Evolutionary conservation across 805 yeast genomes (phyloP), one percentile per base, ranked within the genome.

Genomic region (Saturnispora hagleri): DNA sequence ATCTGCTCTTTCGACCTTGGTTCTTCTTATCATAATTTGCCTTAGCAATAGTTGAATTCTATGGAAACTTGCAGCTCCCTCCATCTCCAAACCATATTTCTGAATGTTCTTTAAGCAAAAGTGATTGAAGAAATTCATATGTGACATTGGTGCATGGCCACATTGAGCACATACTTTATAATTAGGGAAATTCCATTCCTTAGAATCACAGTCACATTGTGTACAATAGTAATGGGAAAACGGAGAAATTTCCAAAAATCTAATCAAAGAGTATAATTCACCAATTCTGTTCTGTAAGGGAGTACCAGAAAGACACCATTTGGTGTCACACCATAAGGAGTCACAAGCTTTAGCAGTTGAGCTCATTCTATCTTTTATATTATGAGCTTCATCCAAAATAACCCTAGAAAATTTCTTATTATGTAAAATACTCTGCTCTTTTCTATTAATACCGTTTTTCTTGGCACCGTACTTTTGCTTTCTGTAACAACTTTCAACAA

Each of bases 231-330:
- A 93, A 51, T 81, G 76, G 57, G 91, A 84, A 66, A 89, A 90
- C 9, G 99, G 99, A 46, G 81, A 79, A 38, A 91, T 74, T 57
- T 84, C 80, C 69, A 93, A 68, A 62, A 89, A 93, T 60, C 98
- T 73, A 53, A 93, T 84, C 63, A 93, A 70, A 1, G 98, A 90
- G 67, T 93, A 93, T 74, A 93, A 77, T 70, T 93, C 99, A 43
- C 99, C 99, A 62, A 93, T 90, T 56, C 98, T 75, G 65, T 93
- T 93, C 62, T 93, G 99, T 56, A 93, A 72, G 1, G 99, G 99
- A 0, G 99, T 93, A 59, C 99, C 99, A 4, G 96, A 80, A 31
- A 93, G 67, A 68, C 99, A 93, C 86, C 96, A 87, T 57, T 95
- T 70, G 60, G 89, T 87, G 49, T 80, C 72, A 9, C 95, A 80